Percentiles rank a stretch among this genome's conserved stretches.
These are phyloP conservation scores for Phytophthora litchii DNA, from an alignment of 352 stramenopile genomes.

Conservation along the genomic window DNA sequence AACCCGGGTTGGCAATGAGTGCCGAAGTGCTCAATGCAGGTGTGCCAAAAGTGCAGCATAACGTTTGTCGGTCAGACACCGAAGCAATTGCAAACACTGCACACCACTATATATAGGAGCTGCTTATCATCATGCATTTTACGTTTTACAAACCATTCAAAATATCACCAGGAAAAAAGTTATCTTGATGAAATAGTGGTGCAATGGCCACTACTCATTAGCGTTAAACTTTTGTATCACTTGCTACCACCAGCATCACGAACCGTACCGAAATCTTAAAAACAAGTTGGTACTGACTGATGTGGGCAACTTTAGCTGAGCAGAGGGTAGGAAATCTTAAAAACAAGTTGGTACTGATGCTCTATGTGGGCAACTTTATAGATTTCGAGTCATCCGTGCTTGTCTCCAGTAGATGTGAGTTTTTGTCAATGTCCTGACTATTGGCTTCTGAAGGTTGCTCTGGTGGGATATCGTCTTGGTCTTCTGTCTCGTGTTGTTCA, in stretches of 20 bases:
- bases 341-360: no score
- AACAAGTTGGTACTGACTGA: no score
- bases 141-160: no score
- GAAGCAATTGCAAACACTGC: neutral
- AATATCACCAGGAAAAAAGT: no score
- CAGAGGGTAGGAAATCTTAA: no score
- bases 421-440: constrained; percentile 2
- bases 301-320: no score
- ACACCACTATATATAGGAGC: constrained; percentile 18
- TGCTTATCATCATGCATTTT: no score
- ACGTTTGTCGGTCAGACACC: constrained; percentile 17
- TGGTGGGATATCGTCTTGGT: neutral
- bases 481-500: constrained; percentile 7
- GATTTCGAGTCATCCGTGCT: constrained; percentile 3
- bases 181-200: no score
- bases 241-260: no score
- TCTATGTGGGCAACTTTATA: constrained; percentile 26
- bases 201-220: no score
- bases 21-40: constrained; percentile 17
- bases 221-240: no score
- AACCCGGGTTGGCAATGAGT: neutral
- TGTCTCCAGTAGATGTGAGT: neutral
- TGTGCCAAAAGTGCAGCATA: constrained; percentile 24
- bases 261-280: no score
- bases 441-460: constrained; percentile 5